Percentiles rank a stretch among this genome's conserved stretches.
Evolutionary conservation across 805 yeast genomes (phyloP).

Genomic region (Pichia thaimueangensis): DNA sequence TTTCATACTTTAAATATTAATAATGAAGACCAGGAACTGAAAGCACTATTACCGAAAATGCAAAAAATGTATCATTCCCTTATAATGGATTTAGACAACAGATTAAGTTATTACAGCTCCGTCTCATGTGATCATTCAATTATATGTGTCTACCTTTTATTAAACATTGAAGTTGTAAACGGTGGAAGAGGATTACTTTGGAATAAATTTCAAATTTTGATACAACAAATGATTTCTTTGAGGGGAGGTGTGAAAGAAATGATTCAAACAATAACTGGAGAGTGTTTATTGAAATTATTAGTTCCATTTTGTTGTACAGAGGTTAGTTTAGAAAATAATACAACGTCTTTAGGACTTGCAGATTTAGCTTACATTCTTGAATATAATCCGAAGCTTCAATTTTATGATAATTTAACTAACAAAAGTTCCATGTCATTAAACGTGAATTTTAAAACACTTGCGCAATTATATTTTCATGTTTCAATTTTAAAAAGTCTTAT

Average conservation of each 20-base stretch:
- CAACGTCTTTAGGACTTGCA: conserved; percentile 5
- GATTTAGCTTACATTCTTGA: conserved; percentile 12
- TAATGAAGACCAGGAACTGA: not conserved
- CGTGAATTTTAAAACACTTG: conserved; percentile 4
- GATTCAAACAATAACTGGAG: conserved; percentile 14
- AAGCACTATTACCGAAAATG: not conserved
- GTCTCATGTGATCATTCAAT: conserved; percentile 21
- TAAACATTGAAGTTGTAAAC: conserved; percentile 13
- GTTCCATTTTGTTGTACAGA: conserved; percentile 10
- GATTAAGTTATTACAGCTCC: conserved; percentile 14
- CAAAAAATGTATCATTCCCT: conserved; percentile 8
- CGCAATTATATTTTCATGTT: conserved; percentile 13
- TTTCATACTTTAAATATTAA: conserved; percentile 8
- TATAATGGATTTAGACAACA: conserved; percentile 12
- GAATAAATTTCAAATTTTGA: conserved; percentile 10
- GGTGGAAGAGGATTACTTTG: conserved; percentile 11
- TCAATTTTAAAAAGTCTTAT: conserved; percentile 10
- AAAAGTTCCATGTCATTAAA: conserved; percentile 8
- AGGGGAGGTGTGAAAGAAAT: conserved; percentile 17
- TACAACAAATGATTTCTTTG: conserved; percentile 16
- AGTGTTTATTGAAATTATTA: conserved; percentile 15
- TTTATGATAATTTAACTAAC: conserved; percentile 15
- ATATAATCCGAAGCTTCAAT: conserved; percentile 6
- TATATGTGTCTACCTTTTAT: conserved; percentile 13
- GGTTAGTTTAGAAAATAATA: not conserved